Conservation (phyloP, 2,329 filamentous ascomycete genomes). For the Ophiostoma australiae region DNA sequence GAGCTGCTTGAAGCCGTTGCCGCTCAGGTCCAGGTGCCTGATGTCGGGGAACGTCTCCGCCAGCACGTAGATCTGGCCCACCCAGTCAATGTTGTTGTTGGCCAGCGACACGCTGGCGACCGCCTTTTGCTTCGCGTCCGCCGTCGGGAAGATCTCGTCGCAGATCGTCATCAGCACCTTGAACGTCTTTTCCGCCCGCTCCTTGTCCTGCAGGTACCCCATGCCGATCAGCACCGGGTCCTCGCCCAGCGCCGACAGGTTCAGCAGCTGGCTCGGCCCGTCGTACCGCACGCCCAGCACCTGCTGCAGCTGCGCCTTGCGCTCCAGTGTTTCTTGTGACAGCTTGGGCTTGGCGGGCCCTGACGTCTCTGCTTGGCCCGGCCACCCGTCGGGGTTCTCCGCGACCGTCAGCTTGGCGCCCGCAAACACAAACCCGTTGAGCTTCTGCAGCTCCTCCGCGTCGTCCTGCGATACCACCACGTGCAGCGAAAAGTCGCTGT, state of each 20-base stretch:
- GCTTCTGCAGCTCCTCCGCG: conserved; percentile 58
- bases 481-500: conserved; percentile 61
- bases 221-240: conserved; percentile 68
- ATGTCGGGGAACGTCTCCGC: conserved; percentile 77
- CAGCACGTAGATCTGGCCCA: conserved; percentile 67
- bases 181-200: conserved; percentile 80
- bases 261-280: conserved; percentile 65
- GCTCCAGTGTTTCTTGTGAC: conserved; percentile 52
- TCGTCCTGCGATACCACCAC: conserved; percentile 62
- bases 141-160: conserved; percentile 67
- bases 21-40: conserved; percentile 81
- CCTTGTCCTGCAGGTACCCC: conserved; percentile 68
- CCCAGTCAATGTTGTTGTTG: conserved; percentile 70
- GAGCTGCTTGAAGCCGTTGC: conserved; percentile 69
- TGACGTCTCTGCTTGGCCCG: conserved; percentile 28
- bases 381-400: conserved; percentile 41
- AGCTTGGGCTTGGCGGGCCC: conserved; percentile 33
- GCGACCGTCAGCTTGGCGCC: conserved; percentile 56
- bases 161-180: conserved; percentile 85
- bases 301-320: conserved; percentile 62
- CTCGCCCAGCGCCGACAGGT: conserved; percentile 70
- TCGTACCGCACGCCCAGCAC: conserved; percentile 75
- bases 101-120: conserved; percentile 78
- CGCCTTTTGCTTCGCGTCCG: conserved; percentile 67
- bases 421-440: conserved; percentile 66